Evolutionary conservation across 2,329 filamentous ascomycete species (phyloP).

Genomic region (Chrysoporthe deuterocubensis): DNA sequence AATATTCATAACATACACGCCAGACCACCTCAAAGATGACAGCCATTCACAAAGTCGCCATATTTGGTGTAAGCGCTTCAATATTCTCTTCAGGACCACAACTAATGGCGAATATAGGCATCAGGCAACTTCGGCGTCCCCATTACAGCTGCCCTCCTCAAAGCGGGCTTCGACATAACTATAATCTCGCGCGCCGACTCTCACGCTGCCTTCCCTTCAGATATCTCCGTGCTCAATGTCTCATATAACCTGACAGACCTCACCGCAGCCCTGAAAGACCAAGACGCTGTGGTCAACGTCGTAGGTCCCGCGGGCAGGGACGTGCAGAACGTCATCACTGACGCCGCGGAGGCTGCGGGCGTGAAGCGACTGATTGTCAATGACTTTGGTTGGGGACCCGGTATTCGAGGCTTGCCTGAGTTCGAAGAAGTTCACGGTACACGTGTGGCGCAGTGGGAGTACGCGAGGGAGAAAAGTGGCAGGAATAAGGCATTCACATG

Average conservation of each 20-base stretch:
- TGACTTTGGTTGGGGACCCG: slow-evolving; percentile 35
- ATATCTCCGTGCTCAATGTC: slow-evolving; percentile 29
- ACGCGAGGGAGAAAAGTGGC: slow-evolving; percentile 31
- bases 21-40: slow-evolving; percentile 10
- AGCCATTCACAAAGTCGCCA: slow-evolving; percentile 42
- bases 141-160: slow-evolving; percentile 25
- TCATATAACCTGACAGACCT: slow-evolving; percentile 30
- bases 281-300: slow-evolving; percentile 37
- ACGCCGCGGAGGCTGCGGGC: slow-evolving; percentile 38
- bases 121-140: slow-evolving; percentile 41
- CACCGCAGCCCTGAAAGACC: slow-evolving; percentile 32
- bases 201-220: slow-evolving; percentile 31
- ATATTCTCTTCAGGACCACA: background rate
- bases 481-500: slow-evolving; percentile 34
- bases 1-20: background rate
- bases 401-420: slow-evolving; percentile 33
- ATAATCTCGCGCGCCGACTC: slow-evolving; percentile 39
- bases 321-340: slow-evolving; percentile 33
- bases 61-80: slow-evolving; percentile 40
- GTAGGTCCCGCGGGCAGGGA: slow-evolving; percentile 33
- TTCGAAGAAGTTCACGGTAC: slow-evolving; percentile 31
- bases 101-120: slow-evolving; percentile 25
- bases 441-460: slow-evolving; percentile 33
- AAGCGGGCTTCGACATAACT: slow-evolving; percentile 40
- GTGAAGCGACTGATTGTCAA: slow-evolving; percentile 37